phyloP scores from a whole-genome alignment of 495 filamentous ascomycete genomes.

The Rostrohypoxylon terebratum region DNA sequence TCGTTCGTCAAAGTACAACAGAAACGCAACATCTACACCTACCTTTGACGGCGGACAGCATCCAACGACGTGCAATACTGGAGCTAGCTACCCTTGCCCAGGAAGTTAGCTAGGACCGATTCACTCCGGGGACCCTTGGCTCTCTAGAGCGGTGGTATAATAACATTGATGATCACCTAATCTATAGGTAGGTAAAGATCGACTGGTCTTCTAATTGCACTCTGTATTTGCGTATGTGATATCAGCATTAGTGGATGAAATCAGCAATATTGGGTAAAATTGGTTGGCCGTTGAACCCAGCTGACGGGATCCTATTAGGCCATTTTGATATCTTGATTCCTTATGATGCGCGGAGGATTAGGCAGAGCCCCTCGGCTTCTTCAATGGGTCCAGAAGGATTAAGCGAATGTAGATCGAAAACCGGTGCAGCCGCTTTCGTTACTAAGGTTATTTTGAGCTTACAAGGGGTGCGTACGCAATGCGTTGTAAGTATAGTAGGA shows the following conservation, averaged over 20 bases:
- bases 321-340: constrained; percentile 18
- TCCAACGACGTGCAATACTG: constrained; percentile 1
- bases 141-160: background rate
- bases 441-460: background rate
- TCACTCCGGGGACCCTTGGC: background rate
- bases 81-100: constrained; percentile 10
- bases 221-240: constrained; percentile 4
- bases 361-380: constrained; percentile 20
- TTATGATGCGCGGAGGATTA: constrained; percentile 35
- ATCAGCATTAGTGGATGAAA: constrained; percentile 21
- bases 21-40: constrained; percentile 14
- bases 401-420: constrained; percentile 21
- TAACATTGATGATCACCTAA: background rate
- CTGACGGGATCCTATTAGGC: constrained; percentile 7
- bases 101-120: constrained; percentile 11
- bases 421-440: background rate
- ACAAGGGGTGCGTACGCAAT: constrained; percentile 1
- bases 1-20: constrained; percentile 33
- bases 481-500: too few species aligned
- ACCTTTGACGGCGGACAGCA: constrained; percentile 8
- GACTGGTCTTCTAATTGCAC: background rate
- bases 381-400: constrained; percentile 28
- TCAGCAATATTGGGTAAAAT: constrained; percentile 18
- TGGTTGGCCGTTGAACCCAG: background rate
- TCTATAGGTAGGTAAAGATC: constrained; percentile 14